Percentiles rank a stretch among this genome's conserved stretches.
Conservation (phyloP, 2,329 filamentous ascomycete species). For the Aspergillus cejpii region DNA sequence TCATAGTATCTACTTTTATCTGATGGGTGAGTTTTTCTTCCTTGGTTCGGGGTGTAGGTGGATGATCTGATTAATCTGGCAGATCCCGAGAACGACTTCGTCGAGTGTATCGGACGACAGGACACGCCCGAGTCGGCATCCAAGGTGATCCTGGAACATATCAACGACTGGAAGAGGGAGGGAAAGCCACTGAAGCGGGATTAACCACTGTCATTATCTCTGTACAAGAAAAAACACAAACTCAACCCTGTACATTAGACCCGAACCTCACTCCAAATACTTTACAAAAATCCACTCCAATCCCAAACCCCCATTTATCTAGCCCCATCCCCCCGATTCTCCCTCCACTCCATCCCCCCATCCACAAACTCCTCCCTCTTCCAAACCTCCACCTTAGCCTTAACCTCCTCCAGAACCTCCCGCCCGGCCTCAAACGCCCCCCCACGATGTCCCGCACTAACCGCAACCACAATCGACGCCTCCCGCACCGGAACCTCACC, state of each 20-base stretch:
- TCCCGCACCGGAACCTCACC: constrained; percentile 83
- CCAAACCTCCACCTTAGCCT: constrained; percentile 87
- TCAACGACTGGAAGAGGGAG: constrained; percentile 64
- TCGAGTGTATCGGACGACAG: constrained; percentile 91
- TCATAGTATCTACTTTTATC: constrained; percentile 98
- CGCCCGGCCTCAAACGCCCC: constrained; percentile 85
- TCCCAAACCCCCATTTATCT: constrained; percentile 19
- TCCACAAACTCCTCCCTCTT: constrained; percentile 82
- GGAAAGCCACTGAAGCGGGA: constrained; percentile 47
- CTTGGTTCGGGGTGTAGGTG: background rate
- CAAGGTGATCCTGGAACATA: constrained; percentile 75
- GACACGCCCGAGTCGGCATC: constrained; percentile 84
- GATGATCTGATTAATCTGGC: constrained; percentile 4
- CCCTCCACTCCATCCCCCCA: constrained; percentile 71
- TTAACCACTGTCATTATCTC: constrained; percentile 12
- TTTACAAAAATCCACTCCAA: too few relatives aligned
- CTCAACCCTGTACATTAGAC: constrained; percentile 20
- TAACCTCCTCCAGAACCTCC: constrained; percentile 80
- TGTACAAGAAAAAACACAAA: constrained; percentile 1
- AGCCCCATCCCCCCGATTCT: constrained; percentile 62
- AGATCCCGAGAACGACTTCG: constrained; percentile 96
- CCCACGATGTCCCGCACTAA: constrained; percentile 73
- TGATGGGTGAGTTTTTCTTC: constrained; percentile 65
- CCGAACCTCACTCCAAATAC: constrained; percentile 24
- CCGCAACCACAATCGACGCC: constrained; percentile 85